Evolutionary conservation across 2,329 filamentous ascomycete species (phyloP).

Genomic region (Beauveria asiatica): DNA sequence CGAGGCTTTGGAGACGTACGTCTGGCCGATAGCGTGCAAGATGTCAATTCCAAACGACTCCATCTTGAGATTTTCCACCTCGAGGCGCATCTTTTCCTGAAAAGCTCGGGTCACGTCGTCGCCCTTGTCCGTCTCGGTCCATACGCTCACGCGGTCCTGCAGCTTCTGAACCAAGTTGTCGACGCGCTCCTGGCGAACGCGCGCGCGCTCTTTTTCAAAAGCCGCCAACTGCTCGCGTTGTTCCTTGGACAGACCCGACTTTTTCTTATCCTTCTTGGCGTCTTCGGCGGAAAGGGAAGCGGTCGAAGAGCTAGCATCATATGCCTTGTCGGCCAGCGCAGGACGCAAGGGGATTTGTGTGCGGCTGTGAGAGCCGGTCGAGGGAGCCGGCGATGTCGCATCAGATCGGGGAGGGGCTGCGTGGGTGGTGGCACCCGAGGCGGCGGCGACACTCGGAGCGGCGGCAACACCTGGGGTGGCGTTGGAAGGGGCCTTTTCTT

Average conservation of each 20-base stretch:
- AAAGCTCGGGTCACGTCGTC: slow-evolving; percentile 79
- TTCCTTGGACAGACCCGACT: slow-evolving; percentile 77
- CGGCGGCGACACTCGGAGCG: not conserved
- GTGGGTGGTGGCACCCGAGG: slow-evolving; percentile 8
- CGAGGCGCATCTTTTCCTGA: slow-evolving; percentile 85
- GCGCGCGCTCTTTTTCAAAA: slow-evolving; percentile 77
- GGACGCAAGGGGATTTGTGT: slow-evolving; percentile 66
- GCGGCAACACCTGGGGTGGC: slow-evolving; percentile 7
- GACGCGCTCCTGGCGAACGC: slow-evolving; percentile 81
- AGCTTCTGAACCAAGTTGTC: slow-evolving; percentile 78
- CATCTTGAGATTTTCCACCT: slow-evolving; percentile 98
- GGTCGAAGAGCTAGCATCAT: slow-evolving; percentile 59
- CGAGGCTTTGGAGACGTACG: slow-evolving; percentile 81
- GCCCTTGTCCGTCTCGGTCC: slow-evolving; percentile 95
- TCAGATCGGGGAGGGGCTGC: slow-evolving; percentile 24
- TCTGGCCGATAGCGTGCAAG: slow-evolving; percentile 85
- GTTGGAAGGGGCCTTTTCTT: slow-evolving; percentile 24
- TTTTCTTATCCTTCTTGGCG: slow-evolving; percentile 64
- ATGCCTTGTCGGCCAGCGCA: slow-evolving; percentile 74
- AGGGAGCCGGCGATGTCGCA: slow-evolving; percentile 33
- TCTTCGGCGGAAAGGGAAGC: slow-evolving; percentile 58
- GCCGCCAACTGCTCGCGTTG: slow-evolving; percentile 86
- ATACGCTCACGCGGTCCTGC: slow-evolving; percentile 80
- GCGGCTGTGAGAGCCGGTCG: slow-evolving; percentile 33
- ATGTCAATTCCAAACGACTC: slow-evolving; percentile 97